These are phyloP conservation scores for Naganishia friedmannii DNA, from an alignment of 768 basidiomycete species.

Conservation along the genomic window DNA sequence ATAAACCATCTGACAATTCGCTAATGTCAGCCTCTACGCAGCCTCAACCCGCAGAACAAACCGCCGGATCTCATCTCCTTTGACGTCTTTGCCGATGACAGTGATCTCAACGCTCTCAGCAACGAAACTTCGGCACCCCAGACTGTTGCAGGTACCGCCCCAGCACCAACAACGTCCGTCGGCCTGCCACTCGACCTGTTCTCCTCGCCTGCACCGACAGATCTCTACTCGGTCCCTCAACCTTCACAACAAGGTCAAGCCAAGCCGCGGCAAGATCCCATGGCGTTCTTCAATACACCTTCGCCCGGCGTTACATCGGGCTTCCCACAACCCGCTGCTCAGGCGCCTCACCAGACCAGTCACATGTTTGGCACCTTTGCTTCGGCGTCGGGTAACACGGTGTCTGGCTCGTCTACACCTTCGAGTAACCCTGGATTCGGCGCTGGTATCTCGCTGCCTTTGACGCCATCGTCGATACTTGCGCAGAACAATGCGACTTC, in stretches of 20 bases:
- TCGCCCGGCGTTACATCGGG: constrained; percentile 9
- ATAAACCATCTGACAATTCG: neutral
- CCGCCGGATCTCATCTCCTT: constrained; percentile 52
- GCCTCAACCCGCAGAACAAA: constrained; percentile 49
- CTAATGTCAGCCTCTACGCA: constrained; percentile 19
- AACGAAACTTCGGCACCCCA: constrained; percentile 29
- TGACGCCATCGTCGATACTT: neutral
- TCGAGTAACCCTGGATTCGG: constrained; percentile 20
- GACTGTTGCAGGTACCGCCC: constrained; percentile 15
- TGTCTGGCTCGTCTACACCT: constrained; percentile 26
- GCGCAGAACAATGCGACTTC: neutral
- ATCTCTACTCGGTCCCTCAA: constrained; percentile 23
- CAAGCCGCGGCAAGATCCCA: constrained; percentile 43
- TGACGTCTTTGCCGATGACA: constrained; percentile 53
- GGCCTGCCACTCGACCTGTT: constrained; percentile 51
- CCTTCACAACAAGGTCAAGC: constrained; percentile 14
- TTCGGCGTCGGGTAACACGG: constrained; percentile 15
- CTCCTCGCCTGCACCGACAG: constrained; percentile 30
- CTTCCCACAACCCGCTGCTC: constrained; percentile 13
- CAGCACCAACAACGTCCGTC: constrained; percentile 37
- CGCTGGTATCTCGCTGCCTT: constrained; percentile 19
- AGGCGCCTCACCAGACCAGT: constrained; percentile 26
- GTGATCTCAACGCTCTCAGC: constrained; percentile 41
- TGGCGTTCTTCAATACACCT: constrained; percentile 48
- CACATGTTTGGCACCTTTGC: constrained; percentile 30